Evolutionary conservation across 2,329 filamentous ascomycete genomes (phyloP), one percentile per base, ranked within the genome.

Genomic region (Plectosphaerella plurivora): DNA sequence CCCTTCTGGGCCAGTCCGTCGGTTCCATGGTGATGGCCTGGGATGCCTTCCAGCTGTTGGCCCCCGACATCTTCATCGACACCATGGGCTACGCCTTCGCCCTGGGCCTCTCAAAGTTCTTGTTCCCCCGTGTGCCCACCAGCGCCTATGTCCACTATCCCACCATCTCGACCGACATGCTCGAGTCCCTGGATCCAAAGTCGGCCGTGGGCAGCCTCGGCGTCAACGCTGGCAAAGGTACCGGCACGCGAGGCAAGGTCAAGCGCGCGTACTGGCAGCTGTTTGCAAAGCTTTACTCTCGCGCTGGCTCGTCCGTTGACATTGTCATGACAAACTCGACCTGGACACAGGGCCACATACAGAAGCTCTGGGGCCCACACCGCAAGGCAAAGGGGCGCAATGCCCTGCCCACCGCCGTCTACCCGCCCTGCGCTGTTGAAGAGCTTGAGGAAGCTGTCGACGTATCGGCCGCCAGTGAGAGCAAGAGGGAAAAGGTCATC

Each of bases 61-160:
- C 93, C 0, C 94, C 94, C 0, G 94, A 99, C 67, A 81, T 97
- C 50, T 96, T 97, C 67, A 79, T 99, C 61, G 94, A 99, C 65
- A 99, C 94, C 2, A 97, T 99, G 92, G 94, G 94, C 56, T 99
- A 97, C 64, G 91, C 93, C 24, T 99, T 97, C 66, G 82, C 89
- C 0, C 81, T 96, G 11, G 91, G 89, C 9, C 77, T 97, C 3
- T 88, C 80, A 68, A 94, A 91, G 65, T 80, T 88, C 57, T 76
- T 97, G 22, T 97, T 97, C 65, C 87, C 82, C 0, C 69, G 73
- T 36, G 81, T 97, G 2, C 89, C 93, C 0, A 97, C 91, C 0
- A 91, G 83, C 45, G 92, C 94, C 50, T 99, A 99, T 65, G 92
- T 97, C 1, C 94, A 99, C 72, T 99, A 97, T 66, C 94, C 94